These are phyloP conservation scores for Clonostachys solani DNA, from an alignment of 2,329 filamentous ascomycete species.

Conservation along the genomic window DNA sequence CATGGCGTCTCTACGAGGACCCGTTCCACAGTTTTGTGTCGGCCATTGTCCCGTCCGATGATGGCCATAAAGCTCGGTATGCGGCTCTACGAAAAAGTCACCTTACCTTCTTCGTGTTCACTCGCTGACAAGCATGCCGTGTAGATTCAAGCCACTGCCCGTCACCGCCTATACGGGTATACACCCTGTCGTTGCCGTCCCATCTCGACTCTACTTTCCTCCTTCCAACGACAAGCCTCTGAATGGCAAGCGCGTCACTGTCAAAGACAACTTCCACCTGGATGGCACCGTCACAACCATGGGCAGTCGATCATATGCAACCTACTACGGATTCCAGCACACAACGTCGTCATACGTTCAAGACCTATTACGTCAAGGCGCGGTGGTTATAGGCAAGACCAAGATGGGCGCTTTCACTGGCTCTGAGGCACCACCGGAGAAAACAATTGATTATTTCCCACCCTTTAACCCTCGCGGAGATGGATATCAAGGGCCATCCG, in stretches of 20 bases:
- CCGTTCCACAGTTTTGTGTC: too few relatives aligned
- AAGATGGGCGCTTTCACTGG: neutral
- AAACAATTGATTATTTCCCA: neutral
- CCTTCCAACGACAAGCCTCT: neutral
- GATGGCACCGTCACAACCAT: neutral
- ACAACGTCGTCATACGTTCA: neutral
- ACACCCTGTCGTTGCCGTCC: neutral
- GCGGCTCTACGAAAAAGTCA: too few relatives aligned
- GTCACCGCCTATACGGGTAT: too few relatives aligned
- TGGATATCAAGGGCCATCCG: neutral
- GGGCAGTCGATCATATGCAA: neutral
- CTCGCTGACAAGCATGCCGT: too few relatives aligned
- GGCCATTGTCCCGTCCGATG: too few relatives aligned
- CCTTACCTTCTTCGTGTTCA: too few relatives aligned
- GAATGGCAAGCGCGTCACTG: neutral
- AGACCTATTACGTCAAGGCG: neutral
- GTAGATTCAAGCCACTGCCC: too few relatives aligned
- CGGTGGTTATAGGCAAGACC: neutral
- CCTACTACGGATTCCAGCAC: neutral
- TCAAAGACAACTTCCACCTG: neutral
- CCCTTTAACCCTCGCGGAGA: neutral
- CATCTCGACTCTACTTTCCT: neutral
- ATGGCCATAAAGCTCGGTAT: too few relatives aligned
- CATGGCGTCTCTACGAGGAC: too few relatives aligned
- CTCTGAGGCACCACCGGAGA: neutral